These are phyloP conservation scores for Claviceps cyperi DNA, from an alignment of 2,329 filamentous ascomycete species.

Conservation along the genomic window DNA sequence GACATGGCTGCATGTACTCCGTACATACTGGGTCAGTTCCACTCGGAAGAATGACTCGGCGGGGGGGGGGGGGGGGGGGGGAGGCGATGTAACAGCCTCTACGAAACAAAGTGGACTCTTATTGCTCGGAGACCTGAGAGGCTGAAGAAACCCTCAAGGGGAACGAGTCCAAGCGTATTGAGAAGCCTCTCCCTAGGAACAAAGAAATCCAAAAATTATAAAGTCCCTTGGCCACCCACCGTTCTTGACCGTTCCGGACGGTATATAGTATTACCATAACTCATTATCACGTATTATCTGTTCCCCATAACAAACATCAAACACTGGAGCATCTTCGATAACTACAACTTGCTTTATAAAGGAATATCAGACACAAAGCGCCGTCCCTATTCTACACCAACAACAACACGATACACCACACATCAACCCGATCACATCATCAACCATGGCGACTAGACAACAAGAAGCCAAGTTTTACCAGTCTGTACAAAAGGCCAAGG, in stretches of 20 bases:
- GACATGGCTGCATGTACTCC: neutral
- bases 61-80: neutral
- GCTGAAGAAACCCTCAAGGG: constrained; percentile 1
- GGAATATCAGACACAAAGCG: no score
- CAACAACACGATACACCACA: neutral
- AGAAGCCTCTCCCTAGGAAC: neutral
- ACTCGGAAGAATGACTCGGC: constrained; percentile 5
- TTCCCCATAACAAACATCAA: constrained; percentile 3
- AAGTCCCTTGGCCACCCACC: constrained; percentile 20
- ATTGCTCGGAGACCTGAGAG: constrained; percentile 3
- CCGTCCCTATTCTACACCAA: neutral
- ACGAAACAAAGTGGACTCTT: constrained; percentile 2
- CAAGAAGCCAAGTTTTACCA: constrained; percentile 16
- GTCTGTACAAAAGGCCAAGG: constrained; percentile 16
- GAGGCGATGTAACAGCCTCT: neutral
- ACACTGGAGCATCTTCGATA: neutral
- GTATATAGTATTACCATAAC: constrained; percentile 12
- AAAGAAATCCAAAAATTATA: constrained; percentile 14
- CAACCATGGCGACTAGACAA: constrained; percentile 6
- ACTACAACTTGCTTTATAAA: no score
- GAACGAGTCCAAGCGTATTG: constrained; percentile 1
- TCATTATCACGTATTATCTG: constrained; percentile 3
- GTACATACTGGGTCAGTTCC: neutral
- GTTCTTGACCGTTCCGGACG: constrained; percentile 29
- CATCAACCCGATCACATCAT: neutral